Base-by-base conservation (phyloP, 1,284 basidiomycete species). In the Cutaneotrichosporon cavernicola region DNA sequence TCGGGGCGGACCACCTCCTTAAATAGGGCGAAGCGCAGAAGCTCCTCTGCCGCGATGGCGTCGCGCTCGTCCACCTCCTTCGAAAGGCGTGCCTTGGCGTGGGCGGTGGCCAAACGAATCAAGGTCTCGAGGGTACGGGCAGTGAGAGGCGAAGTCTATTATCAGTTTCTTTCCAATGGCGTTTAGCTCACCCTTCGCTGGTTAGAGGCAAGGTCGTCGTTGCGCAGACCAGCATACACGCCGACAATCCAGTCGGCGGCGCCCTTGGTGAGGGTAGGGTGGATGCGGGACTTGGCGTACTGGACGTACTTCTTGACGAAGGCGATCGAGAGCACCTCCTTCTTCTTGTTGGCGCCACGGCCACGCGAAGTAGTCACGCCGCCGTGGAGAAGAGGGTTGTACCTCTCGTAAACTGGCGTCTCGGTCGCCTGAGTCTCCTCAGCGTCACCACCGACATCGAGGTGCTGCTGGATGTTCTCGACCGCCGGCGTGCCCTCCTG, bases 281-380 rank as follows among this genome's bases (percentile, higher is more conserved):
- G 85, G 56, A 88, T 85, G 71, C 89, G 88, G 80, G 86, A 90
- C 82, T 98, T 99, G 60, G 97, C 91, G 77, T 98, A 98, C 81
- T 99, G 96, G 62, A 99, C 91, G 78, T 97, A 99, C 82, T 98
- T 99, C 81, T 99, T 99, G 77, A 99, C 88, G 76, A 99, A 99
- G 5, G 89, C 83, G 66, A 97, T 93, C 69, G 89, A 92, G 53
- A 99, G 84, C 43, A 99, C 89, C 80, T 99, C 93, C 67, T 86
- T 85, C 78, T 89, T 86, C 73, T 86, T 87, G 65, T 76, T 76
- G 56, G 74, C 81, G 67, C 85, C 85, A 64, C 85, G 78, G 67
- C 86, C 87, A 16, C 86, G 85, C 52, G 86, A 85, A 18, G 83
- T 81, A 1, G 83, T 84, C 55, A 90, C 83, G 61, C 93, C 96